Evolutionary conservation across 352 stramenopile species (phyloP).

Genomic region (Lagenidium giganteum): DNA sequence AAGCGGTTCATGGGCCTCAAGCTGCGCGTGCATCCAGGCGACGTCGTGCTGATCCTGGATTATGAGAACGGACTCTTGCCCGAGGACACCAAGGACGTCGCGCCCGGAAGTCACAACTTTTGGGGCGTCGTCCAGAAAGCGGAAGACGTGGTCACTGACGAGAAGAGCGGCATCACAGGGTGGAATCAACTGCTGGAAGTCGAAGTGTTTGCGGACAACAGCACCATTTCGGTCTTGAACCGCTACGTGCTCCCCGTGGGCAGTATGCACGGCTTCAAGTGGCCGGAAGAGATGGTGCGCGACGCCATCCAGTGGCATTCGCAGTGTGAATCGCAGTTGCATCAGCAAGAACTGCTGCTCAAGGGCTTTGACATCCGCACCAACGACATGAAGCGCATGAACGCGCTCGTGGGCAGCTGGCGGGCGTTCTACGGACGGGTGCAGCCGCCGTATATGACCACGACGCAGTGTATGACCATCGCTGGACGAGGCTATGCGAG

Average conservation of each 20-base stretch:
- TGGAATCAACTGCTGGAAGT: constrained; percentile 59
- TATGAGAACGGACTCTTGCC: constrained; percentile 57
- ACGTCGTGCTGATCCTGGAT: constrained; percentile 67
- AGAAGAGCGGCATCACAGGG: constrained; percentile 13
- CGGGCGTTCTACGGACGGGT: constrained; percentile 10
- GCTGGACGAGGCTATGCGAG: constrained; percentile 4
- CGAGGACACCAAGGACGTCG: constrained; percentile 22
- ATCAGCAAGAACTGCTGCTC: background rate
- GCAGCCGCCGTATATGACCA: constrained; percentile 2
- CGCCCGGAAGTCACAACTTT: constrained; percentile 38
- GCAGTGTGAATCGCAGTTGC: constrained; percentile 42
- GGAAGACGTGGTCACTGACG: constrained; percentile 34
- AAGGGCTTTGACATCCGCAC: background rate
- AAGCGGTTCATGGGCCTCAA: constrained; percentile 18
- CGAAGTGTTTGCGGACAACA: constrained; percentile 50
- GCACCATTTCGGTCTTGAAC: constrained; percentile 42
- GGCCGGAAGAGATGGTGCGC: constrained; percentile 34
- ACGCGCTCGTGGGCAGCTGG: background rate
- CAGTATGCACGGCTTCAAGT: constrained; percentile 27
- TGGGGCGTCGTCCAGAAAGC: constrained; percentile 50
- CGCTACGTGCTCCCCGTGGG: constrained; percentile 47
- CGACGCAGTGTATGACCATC: background rate
- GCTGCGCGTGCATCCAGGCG: constrained; percentile 29
- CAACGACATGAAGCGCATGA: constrained; percentile 1
- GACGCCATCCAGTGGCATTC: constrained; percentile 49